Percentiles rank a stretch among this genome's conserved stretches.
phyloP scores from a whole-genome alignment of 1,139 yeast genomes.

The Pichia kudriavzevii region DNA sequence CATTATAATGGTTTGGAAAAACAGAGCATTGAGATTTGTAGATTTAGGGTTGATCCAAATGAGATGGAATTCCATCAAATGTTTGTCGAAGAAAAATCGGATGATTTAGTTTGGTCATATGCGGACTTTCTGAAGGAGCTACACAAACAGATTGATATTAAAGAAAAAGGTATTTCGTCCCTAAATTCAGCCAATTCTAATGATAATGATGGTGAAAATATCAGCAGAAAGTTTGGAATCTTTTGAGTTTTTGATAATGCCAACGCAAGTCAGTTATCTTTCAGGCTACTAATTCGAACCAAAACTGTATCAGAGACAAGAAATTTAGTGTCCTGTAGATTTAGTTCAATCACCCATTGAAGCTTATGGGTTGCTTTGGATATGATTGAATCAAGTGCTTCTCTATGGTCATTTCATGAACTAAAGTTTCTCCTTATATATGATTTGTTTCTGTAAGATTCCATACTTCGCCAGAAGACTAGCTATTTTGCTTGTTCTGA shows the following conservation, averaged over 20 bases:
- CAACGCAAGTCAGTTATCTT: neutral
- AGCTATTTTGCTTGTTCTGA: too few species aligned
- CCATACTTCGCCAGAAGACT: too few species aligned
- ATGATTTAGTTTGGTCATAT: slow-evolving; percentile 43
- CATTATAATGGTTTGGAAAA: slow-evolving; percentile 34
- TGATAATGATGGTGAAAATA: slow-evolving; percentile 13
- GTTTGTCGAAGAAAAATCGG: slow-evolving; percentile 69
- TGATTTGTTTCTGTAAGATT: too few species aligned
- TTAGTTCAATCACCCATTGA: too few species aligned
- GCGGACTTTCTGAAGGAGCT: slow-evolving; percentile 54
- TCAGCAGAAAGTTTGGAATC: slow-evolving; percentile 14
- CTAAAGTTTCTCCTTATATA: too few species aligned
- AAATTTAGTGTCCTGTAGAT: too few species aligned
- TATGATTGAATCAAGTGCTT: too few species aligned
- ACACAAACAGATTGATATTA: slow-evolving; percentile 54
- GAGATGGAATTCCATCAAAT: slow-evolving; percentile 51
- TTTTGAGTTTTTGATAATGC: slow-evolving; percentile 4
- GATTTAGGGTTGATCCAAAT: slow-evolving; percentile 60
- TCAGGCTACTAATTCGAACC: too few species aligned
- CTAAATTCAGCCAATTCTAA: neutral
- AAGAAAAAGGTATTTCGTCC: slow-evolving; percentile 22
- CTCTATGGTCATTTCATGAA: too few species aligned
- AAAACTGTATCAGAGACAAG: too few species aligned
- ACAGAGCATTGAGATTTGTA: slow-evolving; percentile 48
- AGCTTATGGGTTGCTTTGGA: too few species aligned